phyloP scores from a whole-genome alignment of 768 basidiomycete genomes.

The Chalciporus pseudorubinellus region DNA sequence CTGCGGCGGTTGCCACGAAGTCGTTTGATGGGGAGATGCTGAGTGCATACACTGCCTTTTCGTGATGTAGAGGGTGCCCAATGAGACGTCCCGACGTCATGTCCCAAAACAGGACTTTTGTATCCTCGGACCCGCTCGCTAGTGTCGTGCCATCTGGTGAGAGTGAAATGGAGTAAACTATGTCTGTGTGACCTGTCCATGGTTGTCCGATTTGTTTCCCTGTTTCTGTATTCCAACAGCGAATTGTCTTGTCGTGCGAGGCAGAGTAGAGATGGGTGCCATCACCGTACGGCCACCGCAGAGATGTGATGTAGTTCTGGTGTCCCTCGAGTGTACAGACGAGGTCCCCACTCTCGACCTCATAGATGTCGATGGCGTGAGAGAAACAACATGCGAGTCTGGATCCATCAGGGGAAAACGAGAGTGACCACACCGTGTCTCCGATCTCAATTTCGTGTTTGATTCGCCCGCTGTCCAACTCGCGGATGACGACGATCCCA shows the following conservation, averaged over 20 bases:
- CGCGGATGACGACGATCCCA: neutral
- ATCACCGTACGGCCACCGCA: slow-evolving; percentile 4
- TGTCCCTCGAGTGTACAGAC: neutral
- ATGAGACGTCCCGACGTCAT: neutral
- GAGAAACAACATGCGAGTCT: neutral
- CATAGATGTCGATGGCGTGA: neutral
- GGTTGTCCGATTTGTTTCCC: too few relatives aligned
- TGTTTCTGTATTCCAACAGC: slow-evolving; percentile 5
- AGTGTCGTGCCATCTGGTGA: slow-evolving; percentile 3
- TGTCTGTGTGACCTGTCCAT: too few relatives aligned
- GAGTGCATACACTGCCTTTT: rapidly evolving
- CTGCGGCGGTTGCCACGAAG: slow-evolving; percentile 1
- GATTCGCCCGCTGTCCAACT: neutral
- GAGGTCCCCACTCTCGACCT: neutral
- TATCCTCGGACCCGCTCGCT: slow-evolving; percentile 8
- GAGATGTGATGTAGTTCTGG: neutral
- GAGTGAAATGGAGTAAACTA: too few relatives aligned
- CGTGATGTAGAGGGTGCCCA: neutral
- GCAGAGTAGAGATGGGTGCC: slow-evolving; percentile 2
- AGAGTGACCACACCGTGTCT: neutral
- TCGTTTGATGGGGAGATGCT: slow-evolving; percentile 1
- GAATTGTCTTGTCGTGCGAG: neutral
- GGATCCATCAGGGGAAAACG: neutral
- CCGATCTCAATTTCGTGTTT: neutral
- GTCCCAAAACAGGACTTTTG: slow-evolving; percentile 9